phyloP scores from a whole-genome alignment of 495 filamentous ascomycete species.

The Pyronema domesticum region DNA sequence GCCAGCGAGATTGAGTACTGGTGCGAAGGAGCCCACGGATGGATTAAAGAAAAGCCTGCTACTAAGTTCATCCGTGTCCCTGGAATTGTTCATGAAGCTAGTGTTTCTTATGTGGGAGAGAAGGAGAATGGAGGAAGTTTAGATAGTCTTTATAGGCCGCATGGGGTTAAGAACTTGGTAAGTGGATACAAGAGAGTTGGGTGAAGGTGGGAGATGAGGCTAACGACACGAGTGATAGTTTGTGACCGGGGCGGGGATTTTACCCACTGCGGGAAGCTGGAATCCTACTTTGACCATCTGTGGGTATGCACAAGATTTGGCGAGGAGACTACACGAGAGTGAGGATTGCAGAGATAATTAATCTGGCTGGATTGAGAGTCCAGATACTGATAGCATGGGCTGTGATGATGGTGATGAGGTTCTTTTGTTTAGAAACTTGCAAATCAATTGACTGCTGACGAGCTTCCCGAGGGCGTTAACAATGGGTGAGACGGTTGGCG shows the following conservation, averaged over 20 bases:
- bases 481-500: no score
- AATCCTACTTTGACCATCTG: slow-evolving; percentile 4
- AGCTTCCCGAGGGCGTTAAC: no score
- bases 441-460: no score
- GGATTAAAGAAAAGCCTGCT: not conserved
- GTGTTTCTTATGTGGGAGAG: not conserved
- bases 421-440: no score
- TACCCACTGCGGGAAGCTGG: slow-evolving; percentile 1
- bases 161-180: slow-evolving; percentile 5
- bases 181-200: not conserved
- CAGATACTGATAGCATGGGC: no score
- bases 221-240: not conserved
- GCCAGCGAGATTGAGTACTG: not conserved
- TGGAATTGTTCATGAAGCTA: slow-evolving; percentile 2
- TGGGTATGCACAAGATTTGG: slow-evolving; percentile 5
- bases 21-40: not conserved
- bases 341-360: not conserved
- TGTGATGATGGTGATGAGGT: no score
- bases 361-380: no score
- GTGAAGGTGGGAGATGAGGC: not conserved
- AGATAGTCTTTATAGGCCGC: not conserved
- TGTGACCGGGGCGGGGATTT: not conserved
- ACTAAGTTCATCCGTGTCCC: not conserved
- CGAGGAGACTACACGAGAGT: not conserved
- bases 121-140: not conserved